Conservation (phyloP, 441 rosid species). For the Geranium incanum region DNA sequence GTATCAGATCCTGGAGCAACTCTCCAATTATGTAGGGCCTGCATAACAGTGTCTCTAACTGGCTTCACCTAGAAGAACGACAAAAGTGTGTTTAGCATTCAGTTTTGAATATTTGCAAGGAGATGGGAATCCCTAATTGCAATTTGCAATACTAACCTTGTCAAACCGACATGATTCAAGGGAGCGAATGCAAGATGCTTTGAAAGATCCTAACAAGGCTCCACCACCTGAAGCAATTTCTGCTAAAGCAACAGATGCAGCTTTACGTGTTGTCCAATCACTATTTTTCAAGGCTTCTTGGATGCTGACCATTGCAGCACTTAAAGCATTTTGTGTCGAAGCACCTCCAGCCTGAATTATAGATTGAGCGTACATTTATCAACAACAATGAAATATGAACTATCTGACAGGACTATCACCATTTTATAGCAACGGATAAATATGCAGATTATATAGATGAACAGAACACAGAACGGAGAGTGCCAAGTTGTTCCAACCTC, state of each 20-base stretch:
- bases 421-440: not conserved
- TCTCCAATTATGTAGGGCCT: constrained; percentile 76
- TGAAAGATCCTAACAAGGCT: constrained; percentile 55
- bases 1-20: constrained; percentile 51
- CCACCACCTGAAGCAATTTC: constrained; percentile 70
- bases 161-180: constrained; percentile 94
- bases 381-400: not conserved
- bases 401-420: constrained; percentile 12
- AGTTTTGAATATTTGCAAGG: constrained; percentile 13
- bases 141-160: constrained; percentile 41
- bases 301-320: constrained; percentile 59
- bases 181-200: constrained; percentile 57
- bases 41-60: constrained; percentile 68
- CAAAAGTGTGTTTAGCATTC: constrained; percentile 12
- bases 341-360: constrained; percentile 84
- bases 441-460: not conserved
- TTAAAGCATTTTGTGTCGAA: constrained; percentile 41
- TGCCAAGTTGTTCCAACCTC: not conserved
- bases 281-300: constrained; percentile 66
- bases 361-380: constrained; percentile 5
- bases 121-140: not conserved
- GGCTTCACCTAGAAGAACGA: constrained; percentile 68
- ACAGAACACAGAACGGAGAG: not conserved
- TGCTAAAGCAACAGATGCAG: constrained; percentile 68
- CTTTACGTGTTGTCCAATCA: constrained; percentile 89